Base-by-base conservation (phyloP, 306 rosid genomes). In the Acmispon strigosus region DNA sequence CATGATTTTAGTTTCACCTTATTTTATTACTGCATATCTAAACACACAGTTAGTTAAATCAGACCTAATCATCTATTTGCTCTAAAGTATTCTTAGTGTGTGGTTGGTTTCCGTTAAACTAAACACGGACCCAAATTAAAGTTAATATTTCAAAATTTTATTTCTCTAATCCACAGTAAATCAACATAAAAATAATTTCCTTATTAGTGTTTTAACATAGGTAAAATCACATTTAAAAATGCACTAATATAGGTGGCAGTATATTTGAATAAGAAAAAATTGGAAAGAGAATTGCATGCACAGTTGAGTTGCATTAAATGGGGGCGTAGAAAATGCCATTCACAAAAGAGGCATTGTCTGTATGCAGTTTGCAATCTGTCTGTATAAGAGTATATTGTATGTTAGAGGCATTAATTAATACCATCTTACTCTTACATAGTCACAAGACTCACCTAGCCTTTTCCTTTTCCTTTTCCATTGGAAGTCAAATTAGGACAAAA, bases 401-500 rank as follows among this genome's bases (percentile, higher is more conserved):
- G 68, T 24, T 61, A 32, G 14, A 24, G 81, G 76, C 69, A 76
- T 74, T 73, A 55, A 76, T 74, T 73, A 55, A 76, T 63, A 70
- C 74, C 59, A 56, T 75, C 76, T 63, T 59, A 58, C 56, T 69
- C 67, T 78, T 71, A 65, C 80, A 68, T n/a, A n/a, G n/a, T n/a
- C 62, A 62, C 11, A 47, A 69, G 77, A 53, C 66, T 66, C 18
- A 5, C 69, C 56, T 32, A 5, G 15, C 59, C 67, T 65, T 74
- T 68, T 70, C 64, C 78, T 70, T 64, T 72, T 13, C 59, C 67
- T 65, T 74, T 68, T 70, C 64, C 78, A 74, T 64, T 72, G 72
- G 39, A 71, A 72, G 85, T 85, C 91, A 87, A 84, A 76, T 69
- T 52, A 68, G 45, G 69, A 56, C 70, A 54, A 67, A 76, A 73